Conservation (phyloP, 306 rosid species). For the Pterocarpus macrocarpus region DNA sequence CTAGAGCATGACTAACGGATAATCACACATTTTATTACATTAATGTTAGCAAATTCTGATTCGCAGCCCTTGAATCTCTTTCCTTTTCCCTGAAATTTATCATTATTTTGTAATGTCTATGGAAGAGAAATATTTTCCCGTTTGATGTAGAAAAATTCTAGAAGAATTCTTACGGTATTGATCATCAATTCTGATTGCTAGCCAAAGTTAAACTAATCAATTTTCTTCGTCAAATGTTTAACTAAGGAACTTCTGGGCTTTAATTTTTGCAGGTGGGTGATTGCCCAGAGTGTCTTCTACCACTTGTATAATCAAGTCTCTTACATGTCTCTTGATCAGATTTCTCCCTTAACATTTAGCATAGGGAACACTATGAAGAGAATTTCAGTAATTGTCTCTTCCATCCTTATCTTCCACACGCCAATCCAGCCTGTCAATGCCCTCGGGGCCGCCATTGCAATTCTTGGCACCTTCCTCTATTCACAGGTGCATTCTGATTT, state of each 20-base stretch:
- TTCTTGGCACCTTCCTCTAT: slow-evolving; percentile 88
- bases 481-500: slow-evolving; percentile 66
- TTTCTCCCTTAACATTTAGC: slow-evolving; percentile 89
- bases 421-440: slow-evolving; percentile 78
- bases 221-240: slow-evolving; percentile 31
- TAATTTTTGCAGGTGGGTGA: slow-evolving; percentile 75
- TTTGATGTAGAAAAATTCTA: background rate
- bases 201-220: background rate
- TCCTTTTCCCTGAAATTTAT: too few relatives aligned
- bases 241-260: slow-evolving; percentile 16
- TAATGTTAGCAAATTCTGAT: too few relatives aligned
- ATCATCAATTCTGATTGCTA: background rate
- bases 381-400: slow-evolving; percentile 77
- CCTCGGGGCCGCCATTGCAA: slow-evolving; percentile 83
- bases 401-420: slow-evolving; percentile 80
- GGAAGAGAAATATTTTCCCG: too few relatives aligned
- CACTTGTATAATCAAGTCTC: slow-evolving; percentile 93
- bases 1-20: too few relatives aligned
- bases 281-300: slow-evolving; percentile 85
- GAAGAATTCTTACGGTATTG: background rate
- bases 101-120: too few relatives aligned
- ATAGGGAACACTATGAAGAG: slow-evolving; percentile 93
- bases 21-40: too few relatives aligned
- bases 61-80: too few relatives aligned
- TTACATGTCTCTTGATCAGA: slow-evolving; percentile 87